Evolutionary conservation across 2,329 filamentous ascomycete genomes (phyloP).

Genomic region (Podosphaera leucotricha): DNA sequence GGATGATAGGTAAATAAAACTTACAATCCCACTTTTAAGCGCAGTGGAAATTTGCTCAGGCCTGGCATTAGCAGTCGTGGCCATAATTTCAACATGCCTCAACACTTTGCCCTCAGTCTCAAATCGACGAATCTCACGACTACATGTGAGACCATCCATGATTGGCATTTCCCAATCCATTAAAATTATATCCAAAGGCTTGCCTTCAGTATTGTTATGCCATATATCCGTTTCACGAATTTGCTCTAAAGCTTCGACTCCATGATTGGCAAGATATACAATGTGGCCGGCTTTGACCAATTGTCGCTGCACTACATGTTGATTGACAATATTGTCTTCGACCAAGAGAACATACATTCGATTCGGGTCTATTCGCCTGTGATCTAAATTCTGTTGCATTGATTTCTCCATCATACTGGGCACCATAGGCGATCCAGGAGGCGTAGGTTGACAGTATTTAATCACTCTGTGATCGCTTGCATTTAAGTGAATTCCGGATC

Average conservation of each 20-base stretch:
- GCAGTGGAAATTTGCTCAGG: constrained; percentile 12
- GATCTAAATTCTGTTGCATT: not conserved
- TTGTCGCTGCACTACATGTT: constrained; percentile 27
- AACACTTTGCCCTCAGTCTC: constrained; percentile 27
- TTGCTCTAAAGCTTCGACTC: constrained; percentile 28
- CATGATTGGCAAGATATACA: constrained; percentile 30
- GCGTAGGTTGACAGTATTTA: constrained; percentile 27
- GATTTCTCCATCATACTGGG: not conserved
- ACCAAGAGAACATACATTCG: constrained; percentile 25
- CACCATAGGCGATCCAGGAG: not conserved
- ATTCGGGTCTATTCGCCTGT: constrained; percentile 1
- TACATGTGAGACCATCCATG: constrained; percentile 46
- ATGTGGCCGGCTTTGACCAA: constrained; percentile 22
- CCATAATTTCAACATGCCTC: constrained; percentile 18
- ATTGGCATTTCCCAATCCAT: constrained; percentile 64
- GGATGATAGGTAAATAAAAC: not conserved
- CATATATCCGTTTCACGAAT: constrained; percentile 9
- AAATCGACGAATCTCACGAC: constrained; percentile 36
- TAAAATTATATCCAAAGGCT: constrained; percentile 34
- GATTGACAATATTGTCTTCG: constrained; percentile 38
- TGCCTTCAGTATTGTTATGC: constrained; percentile 6
- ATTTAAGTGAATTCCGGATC: constrained; percentile 13
- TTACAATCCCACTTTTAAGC: constrained; percentile 8
- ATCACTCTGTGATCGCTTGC: not conserved
- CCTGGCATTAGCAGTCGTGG: constrained; percentile 15